Evolutionary conservation across 371 early-diverging fungal species (phyloP), one percentile per base, ranked within the genome.

Genomic region (Apophysomyces ossiformis): DNA sequence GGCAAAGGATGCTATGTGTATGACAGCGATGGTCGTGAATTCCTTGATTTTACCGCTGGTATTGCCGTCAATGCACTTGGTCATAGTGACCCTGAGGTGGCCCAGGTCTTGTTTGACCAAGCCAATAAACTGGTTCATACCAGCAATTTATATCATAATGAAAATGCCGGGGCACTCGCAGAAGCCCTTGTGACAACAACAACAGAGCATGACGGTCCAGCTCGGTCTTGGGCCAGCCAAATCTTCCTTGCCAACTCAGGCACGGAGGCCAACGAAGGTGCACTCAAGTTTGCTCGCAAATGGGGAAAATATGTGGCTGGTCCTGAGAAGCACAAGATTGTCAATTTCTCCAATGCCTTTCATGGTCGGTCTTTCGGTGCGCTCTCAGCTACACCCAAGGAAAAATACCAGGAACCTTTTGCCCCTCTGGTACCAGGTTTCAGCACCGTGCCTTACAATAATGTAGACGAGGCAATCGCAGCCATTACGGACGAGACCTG

Each of bases 341-440:
- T 96, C 5, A 90, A 92, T 41, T 98, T 96, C 71, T 83, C 76
- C 9, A 87, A 94, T 66, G 96, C 91, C 5, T 98, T 98, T 85
- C 97, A 98, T 74, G 98, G 98, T 65, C 93, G 98, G 32, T 87
- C 95, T 35, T 87, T 97, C 89, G 97, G 97, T 7, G 92, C 97
- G 0, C 84, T 98, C 38, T 93, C 94, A 8, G 95, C 94, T 12
- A 98, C 98, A 0, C 91, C 91, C 21, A 92, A 89, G 56, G 85
- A 87, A 12, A 97, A 96, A 77, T 97, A 98, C 73, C 97, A 97
- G 77, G 77, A 82, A 47, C 96, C 97, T 0, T 98, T 96, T 74
- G 76, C 85, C 50, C 98, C 98, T 26, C 80, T 97, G 43, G 76
- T 96, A 0, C 96, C 97, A 44, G 96, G 95, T 7, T 91, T 95